Percentiles rank a stretch among this genome's conserved stretches.
phyloP scores from a whole-genome alignment of 805 yeast genomes.

The Saturnispora besseyi region DNA sequence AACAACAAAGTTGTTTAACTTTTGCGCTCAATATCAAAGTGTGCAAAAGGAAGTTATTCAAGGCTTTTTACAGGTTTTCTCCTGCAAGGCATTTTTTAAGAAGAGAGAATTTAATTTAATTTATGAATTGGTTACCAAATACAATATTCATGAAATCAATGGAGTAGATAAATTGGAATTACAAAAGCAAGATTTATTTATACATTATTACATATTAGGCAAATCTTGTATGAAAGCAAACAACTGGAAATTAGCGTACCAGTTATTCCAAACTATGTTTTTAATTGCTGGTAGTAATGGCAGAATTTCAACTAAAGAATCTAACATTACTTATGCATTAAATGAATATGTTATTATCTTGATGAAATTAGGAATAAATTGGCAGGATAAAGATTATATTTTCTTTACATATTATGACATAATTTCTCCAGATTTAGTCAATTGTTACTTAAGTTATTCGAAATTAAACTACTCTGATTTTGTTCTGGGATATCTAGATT shows the following conservation, averaged over 20 bases:
- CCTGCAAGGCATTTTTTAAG: constrained; percentile 5
- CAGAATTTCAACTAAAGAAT: neutral
- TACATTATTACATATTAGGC: constrained; percentile 15
- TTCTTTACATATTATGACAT: neutral
- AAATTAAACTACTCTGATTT: neutral
- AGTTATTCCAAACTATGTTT: constrained; percentile 16
- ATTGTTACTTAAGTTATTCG: neutral
- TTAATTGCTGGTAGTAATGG: constrained; percentile 8
- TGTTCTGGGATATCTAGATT: neutral
- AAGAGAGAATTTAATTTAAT: constrained; percentile 6
- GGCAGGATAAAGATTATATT: neutral
- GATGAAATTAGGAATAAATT: constrained; percentile 6
- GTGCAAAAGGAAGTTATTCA: neutral
- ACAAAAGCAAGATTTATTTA: constrained; percentile 9
- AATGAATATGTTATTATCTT: constrained; percentile 14
- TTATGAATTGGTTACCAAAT: neutral
- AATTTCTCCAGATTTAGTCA: neutral
- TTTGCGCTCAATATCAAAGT: neutral
- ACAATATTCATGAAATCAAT: constrained; percentile 3
- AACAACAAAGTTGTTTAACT: neutral
- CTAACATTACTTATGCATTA: constrained; percentile 9
- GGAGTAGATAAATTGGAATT: constrained; percentile 14
- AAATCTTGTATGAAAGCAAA: constrained; percentile 15
- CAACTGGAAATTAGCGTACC: constrained; percentile 16
- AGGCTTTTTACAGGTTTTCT: constrained; percentile 10